Conservation (phyloP, 2,329 filamentous ascomycete genomes). For the Malbranchea zuffiana region DNA sequence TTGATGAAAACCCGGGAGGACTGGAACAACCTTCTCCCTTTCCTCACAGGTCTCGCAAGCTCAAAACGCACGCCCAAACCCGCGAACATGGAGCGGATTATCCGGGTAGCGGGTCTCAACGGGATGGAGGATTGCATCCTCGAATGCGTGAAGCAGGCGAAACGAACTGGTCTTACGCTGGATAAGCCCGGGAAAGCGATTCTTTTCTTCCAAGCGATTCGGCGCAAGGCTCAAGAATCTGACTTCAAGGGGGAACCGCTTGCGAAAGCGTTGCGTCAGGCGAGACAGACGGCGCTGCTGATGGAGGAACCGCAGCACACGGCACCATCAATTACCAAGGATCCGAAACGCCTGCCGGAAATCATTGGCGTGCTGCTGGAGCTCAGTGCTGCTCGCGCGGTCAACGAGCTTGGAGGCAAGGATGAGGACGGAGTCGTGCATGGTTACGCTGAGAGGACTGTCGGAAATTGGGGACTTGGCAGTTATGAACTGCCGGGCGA, state of each 20-base stretch:
- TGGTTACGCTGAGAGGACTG: conserved; percentile 30
- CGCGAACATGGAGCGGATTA: conserved; percentile 25
- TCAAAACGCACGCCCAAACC: conserved; percentile 20
- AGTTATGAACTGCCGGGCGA: conserved; percentile 19
- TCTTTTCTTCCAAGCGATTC: conserved; percentile 30
- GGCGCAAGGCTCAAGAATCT: conserved; percentile 24
- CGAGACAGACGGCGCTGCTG: conserved; percentile 26
- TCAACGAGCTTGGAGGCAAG: conserved; percentile 27
- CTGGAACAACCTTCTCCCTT: conserved; percentile 33
- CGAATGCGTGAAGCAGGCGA: conserved; percentile 27
- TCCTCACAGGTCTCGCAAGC: conserved; percentile 30
- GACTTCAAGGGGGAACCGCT: conserved; percentile 27
- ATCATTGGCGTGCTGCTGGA: conserved; percentile 36
- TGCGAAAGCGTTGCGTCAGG: conserved; percentile 23
- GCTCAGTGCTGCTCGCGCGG: conserved; percentile 34
- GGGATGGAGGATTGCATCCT: conserved; percentile 28
- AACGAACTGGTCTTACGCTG: conserved; percentile 29
- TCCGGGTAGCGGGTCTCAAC: conserved; percentile 28
- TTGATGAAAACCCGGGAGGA: conserved; percentile 29
- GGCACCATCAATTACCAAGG: conserved; percentile 16
- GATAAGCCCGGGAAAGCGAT: conserved; percentile 21
- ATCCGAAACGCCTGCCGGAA: conserved; percentile 32
- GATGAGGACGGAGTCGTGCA: conserved; percentile 34
- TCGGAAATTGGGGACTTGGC: conserved; percentile 24
- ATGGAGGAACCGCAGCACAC: conserved; percentile 29